These are phyloP conservation scores for Panicum miliaceum DNA, from an alignment of 176 grass and related monocot genomes.

Conservation along the genomic window DNA sequence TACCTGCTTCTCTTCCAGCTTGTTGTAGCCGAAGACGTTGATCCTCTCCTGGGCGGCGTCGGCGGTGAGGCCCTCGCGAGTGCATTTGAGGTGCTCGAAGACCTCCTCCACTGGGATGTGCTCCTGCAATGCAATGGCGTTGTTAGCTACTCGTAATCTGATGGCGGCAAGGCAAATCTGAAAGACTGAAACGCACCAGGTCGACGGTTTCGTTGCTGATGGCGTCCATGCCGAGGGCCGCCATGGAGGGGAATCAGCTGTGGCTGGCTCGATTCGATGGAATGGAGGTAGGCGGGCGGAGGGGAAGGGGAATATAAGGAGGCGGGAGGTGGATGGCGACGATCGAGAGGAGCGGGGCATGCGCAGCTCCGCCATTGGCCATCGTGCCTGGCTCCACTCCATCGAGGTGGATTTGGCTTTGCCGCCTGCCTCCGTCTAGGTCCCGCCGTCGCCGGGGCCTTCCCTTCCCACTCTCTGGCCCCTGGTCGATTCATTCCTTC, in stretches of 20 bases:
- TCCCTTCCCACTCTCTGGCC: no score
- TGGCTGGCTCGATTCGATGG: not conserved
- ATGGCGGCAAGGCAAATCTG: not conserved
- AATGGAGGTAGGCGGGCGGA: not conserved
- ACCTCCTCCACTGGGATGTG: slow-evolving; percentile 68
- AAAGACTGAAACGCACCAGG: slow-evolving; percentile 36
- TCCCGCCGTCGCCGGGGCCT: slow-evolving; percentile 25
- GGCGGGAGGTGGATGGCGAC: not conserved
- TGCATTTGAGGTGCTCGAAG: slow-evolving; percentile 63
- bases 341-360: not conserved
- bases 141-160: not conserved
- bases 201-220: slow-evolving; percentile 65
- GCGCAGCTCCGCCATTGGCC: slow-evolving; percentile 32
- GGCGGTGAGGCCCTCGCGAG: slow-evolving; percentile 53
- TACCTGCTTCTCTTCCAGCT: slow-evolving; percentile 75
- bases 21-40: slow-evolving; percentile 58
- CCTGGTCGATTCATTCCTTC: not conserved
- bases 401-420: slow-evolving; percentile 1
- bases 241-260: not conserved
- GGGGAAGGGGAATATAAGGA: slow-evolving; percentile 36
- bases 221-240: slow-evolving; percentile 44
- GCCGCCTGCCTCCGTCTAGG: slow-evolving; percentile 35
- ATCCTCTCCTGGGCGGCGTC: slow-evolving; percentile 50
- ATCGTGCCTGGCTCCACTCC: slow-evolving; percentile 43
- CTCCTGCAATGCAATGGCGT: slow-evolving; percentile 37